Base-by-base conservation (phyloP, 768 basidiomycete species). In the Krasilnikovozyma curviuscula region DNA sequence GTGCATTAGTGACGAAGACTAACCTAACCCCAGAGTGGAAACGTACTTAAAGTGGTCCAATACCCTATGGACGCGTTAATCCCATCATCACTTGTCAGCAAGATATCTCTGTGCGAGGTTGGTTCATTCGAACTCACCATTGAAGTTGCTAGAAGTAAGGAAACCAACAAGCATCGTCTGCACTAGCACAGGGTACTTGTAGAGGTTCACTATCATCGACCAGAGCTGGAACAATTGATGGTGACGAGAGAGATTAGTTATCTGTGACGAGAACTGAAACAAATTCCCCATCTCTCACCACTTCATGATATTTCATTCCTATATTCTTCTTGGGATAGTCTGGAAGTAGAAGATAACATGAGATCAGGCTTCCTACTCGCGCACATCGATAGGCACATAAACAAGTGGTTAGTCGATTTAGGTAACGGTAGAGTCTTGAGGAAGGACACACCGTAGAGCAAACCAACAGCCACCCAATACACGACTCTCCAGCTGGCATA, bases 161-260 rank as follows among this genome's bases (percentile, higher is more conserved):
- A 51, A 71, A 67, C 2, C 74, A 27, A 83, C 63, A 39, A 85
- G 23, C 27, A 59, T 64, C 10, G 57, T 59, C 60, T 88, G 84
- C 9, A 84, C 70, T 28, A 89, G 66, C 19, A 79, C 64, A 0
- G 85, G 84, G 61, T 88, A 81, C 0, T 79, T 86, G 31, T 78
- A 69, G 0, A 76, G 67, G 55, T 76, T 80, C 61, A 76, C 79
- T 5, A 67, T 77, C 84, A 86, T 86, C 7, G 77, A 78, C 63
- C 53, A 58, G 23, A 70, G 49, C 27, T 64, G 59, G 7, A 55
- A 16, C 13, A 7, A n/a, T n/a, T n/a, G n/a, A n/a, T n/a, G n/a
- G n/a, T n/a, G 10, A 13, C n/a, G 24, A 10, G 6, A 7, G 41
- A 18, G 23, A 16, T 18, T n/a, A 30, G 9, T 13, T 7, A n/a